Conservation (phyloP, 2,329 filamentous ascomycete genomes). For the Beauveria australis region DNA sequence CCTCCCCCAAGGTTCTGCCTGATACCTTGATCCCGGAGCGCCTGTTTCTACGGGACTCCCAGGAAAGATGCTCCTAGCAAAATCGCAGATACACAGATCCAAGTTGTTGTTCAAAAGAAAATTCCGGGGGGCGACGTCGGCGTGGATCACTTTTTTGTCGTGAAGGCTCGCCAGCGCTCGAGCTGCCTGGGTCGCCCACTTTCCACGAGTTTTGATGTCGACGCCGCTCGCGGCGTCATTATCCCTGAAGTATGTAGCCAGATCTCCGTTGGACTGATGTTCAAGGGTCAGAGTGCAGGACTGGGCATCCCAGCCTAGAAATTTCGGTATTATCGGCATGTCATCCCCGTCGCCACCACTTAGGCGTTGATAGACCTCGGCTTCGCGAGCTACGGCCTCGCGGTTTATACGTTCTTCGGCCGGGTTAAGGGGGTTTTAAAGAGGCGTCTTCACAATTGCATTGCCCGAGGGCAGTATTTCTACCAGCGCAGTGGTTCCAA, state of each 20-base stretch:
- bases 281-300: constrained; percentile 20
- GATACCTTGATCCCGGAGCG: constrained; percentile 18
- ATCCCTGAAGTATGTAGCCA: constrained; percentile 17
- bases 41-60: constrained; percentile 16
- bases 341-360: constrained; percentile 10
- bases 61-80: constrained; percentile 25
- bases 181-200: constrained; percentile 25
- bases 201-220: constrained; percentile 14
- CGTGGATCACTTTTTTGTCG: constrained; percentile 28
- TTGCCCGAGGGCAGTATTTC: constrained; percentile 17
- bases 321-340: constrained; percentile 14
- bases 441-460: constrained; percentile 17
- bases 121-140: constrained; percentile 31
- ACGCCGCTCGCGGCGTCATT: not conserved
- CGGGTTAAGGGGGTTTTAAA: constrained; percentile 15
- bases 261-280: constrained; percentile 19
- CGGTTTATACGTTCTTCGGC: constrained; percentile 3
- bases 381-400: constrained; percentile 17
- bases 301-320: constrained; percentile 18
- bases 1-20: constrained; percentile 18
- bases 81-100: constrained; percentile 28
- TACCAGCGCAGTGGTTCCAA: constrained; percentile 15
- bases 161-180: constrained; percentile 28
- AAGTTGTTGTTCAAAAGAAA: constrained; percentile 27
- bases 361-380: constrained; percentile 18